Percentiles rank a stretch among this genome's conserved stretches.
Evolutionary conservation across 805 yeast species (phyloP).

Genomic region (Saccharomyces cerevisiae): DNA sequence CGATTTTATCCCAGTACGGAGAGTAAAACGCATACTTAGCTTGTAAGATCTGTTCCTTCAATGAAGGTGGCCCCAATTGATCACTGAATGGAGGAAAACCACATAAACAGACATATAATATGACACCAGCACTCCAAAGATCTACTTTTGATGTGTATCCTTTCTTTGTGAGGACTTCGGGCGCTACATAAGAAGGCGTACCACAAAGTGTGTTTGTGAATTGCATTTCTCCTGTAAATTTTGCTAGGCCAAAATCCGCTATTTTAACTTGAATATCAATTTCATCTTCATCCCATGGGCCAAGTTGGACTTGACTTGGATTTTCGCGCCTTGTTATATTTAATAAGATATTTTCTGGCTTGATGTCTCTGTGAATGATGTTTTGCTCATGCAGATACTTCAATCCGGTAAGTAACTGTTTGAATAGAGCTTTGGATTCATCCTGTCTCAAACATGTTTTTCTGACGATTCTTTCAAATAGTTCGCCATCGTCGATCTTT

Average conservation of each 20-base stretch:
- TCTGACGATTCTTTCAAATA: slow-evolving; percentile 61
- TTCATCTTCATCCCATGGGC: slow-evolving; percentile 46
- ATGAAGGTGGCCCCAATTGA: slow-evolving; percentile 68
- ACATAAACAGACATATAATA: slow-evolving; percentile 68
- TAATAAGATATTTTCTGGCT: slow-evolving; percentile 64
- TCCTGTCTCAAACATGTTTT: slow-evolving; percentile 54
- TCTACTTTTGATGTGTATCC: slow-evolving; percentile 65
- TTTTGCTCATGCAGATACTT: slow-evolving; percentile 59
- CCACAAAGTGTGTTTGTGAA: slow-evolving; percentile 78
- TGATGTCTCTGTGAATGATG: slow-evolving; percentile 70
- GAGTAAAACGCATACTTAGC: slow-evolving; percentile 69
- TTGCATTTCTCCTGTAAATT: slow-evolving; percentile 56
- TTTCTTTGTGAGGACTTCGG: slow-evolving; percentile 55
- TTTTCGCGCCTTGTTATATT: slow-evolving; percentile 39
- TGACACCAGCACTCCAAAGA: slow-evolving; percentile 76
- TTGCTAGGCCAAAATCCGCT: slow-evolving; percentile 71
- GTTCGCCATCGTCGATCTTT: slow-evolving; percentile 66
- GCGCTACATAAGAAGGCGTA: slow-evolving; percentile 83
- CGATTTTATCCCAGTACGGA: slow-evolving; percentile 71
- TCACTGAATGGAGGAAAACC: slow-evolving; percentile 85
- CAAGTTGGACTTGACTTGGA: slow-evolving; percentile 26
- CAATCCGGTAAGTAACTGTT: slow-evolving; percentile 58
- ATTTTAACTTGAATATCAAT: slow-evolving; percentile 59
- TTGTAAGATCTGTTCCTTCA: slow-evolving; percentile 62
- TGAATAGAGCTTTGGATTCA: slow-evolving; percentile 55